These are phyloP conservation scores for Dendrobium catenatum DNA, from an alignment of 106 monocot genomes.

Conservation along the genomic window DNA sequence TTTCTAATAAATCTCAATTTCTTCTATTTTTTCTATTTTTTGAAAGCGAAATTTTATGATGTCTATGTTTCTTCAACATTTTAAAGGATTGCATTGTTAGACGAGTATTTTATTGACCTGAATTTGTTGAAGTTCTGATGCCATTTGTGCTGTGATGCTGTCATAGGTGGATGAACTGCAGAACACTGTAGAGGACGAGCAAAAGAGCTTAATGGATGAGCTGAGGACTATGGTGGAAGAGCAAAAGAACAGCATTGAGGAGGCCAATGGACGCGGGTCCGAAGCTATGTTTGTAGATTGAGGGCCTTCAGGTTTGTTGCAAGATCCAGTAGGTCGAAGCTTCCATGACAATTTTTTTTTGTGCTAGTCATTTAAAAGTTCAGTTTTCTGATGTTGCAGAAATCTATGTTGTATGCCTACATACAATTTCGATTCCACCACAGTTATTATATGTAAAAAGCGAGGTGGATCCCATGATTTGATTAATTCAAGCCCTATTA, in stretches of 20 bases:
- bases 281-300: slow-evolving; percentile 51
- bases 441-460: too few species aligned
- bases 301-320: not conserved
- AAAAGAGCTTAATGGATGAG: slow-evolving; percentile 56
- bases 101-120: not conserved
- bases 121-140: not conserved
- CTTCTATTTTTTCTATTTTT: not conserved
- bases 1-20: not conserved
- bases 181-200: slow-evolving; percentile 72
- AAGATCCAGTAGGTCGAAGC: too few species aligned
- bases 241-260: slow-evolving; percentile 39
- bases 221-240: slow-evolving; percentile 41
- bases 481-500: too few species aligned
- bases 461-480: too few species aligned
- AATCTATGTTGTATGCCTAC: too few species aligned
- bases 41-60: not conserved
- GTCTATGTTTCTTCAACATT: not conserved
- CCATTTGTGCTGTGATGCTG: not conserved
- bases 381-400: too few species aligned
- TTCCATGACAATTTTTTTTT: too few species aligned
- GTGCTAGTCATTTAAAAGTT: too few species aligned
- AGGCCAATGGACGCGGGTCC: slow-evolving; percentile 20
- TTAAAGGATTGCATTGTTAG: not conserved
- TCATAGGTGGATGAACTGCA: slow-evolving; percentile 88
- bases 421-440: too few species aligned